These are phyloP conservation scores for Tuber brumale DNA, from an alignment of 495 filamentous ascomycete genomes.

Conservation along the genomic window DNA sequence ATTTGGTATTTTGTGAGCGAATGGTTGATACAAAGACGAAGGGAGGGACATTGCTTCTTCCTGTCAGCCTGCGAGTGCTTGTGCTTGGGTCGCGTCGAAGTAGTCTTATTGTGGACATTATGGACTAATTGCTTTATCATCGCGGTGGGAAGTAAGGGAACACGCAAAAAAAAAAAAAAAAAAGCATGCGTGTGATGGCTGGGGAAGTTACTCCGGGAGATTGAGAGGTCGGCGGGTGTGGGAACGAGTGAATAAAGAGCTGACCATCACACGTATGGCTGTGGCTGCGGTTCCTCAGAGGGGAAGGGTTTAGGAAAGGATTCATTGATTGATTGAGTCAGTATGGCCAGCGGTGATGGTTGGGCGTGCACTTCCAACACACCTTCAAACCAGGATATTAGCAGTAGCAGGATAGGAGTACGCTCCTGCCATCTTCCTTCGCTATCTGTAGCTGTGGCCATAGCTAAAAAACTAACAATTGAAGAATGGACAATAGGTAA, in stretches of 20 bases:
- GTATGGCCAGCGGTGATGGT: not conserved
- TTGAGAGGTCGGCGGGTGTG: not conserved
- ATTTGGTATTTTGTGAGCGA: not conserved
- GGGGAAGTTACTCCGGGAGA: not conserved
- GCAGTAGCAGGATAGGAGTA: slow-evolving; percentile 27
- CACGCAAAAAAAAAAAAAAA: no score
- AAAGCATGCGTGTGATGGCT: not conserved
- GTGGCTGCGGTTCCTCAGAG: not conserved
- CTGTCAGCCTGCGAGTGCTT: not conserved
- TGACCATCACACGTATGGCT: not conserved
- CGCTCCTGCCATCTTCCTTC: not conserved
- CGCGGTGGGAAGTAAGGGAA: not conserved
- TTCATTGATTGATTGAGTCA: not conserved
- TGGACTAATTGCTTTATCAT: not conserved
- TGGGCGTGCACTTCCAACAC: slow-evolving; percentile 22
- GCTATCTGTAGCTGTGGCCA: not conserved
- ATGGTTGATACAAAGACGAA: not conserved
- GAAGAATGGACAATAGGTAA: not conserved
- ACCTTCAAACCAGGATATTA: slow-evolving; percentile 28
- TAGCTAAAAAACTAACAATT: not conserved
- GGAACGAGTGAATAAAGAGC: not conserved
- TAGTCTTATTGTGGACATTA: not conserved
- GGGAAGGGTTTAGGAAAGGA: not conserved
- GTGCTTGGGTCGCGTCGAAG: not conserved
- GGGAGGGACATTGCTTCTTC: not conserved